These are phyloP conservation scores for Tephrocybe rancida DNA, from an alignment of 768 basidiomycete species.

Conservation along the genomic window DNA sequence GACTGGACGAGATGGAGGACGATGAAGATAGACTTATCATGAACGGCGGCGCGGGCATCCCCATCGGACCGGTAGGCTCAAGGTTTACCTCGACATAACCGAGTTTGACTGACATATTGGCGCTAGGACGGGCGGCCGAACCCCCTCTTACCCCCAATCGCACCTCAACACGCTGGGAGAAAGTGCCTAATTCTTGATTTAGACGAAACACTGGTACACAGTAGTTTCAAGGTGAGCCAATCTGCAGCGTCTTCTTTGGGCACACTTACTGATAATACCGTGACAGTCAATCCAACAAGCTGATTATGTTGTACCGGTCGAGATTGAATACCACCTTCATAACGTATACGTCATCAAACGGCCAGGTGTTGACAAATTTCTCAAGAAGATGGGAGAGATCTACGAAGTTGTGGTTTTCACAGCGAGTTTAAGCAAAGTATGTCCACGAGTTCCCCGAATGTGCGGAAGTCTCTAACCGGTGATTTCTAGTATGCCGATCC, in stretches of 20 bases:
- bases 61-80: conserved; percentile 81
- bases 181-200: conserved; percentile 97
- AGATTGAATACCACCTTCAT: conserved; percentile 98
- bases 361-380: conserved; percentile 95
- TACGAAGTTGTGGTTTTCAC: conserved; percentile 99
- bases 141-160: conserved; percentile 86
- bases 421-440: conserved; percentile 94
- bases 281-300: conserved; percentile 87
- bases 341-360: conserved; percentile 99
- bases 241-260: not conserved
- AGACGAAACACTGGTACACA: conserved; percentile 96
- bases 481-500: conserved; percentile 90
- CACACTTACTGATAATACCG: conserved; percentile 12
- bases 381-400: conserved; percentile 98
- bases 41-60: conserved; percentile 94
- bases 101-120: conserved; percentile 6
- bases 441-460: conserved; percentile 22
- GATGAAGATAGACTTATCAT: conserved; percentile 90
- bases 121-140: conserved; percentile 80
- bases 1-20: conserved; percentile 70
- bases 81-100: not conserved
- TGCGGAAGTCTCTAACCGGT: conserved; percentile 7
- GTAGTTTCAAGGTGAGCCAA: conserved; percentile 94
- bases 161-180: conserved; percentile 78
- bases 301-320: conserved; percentile 98